Conservation (phyloP, 2,329 filamentous ascomycete species). For the Fusarium clavum region DNA sequence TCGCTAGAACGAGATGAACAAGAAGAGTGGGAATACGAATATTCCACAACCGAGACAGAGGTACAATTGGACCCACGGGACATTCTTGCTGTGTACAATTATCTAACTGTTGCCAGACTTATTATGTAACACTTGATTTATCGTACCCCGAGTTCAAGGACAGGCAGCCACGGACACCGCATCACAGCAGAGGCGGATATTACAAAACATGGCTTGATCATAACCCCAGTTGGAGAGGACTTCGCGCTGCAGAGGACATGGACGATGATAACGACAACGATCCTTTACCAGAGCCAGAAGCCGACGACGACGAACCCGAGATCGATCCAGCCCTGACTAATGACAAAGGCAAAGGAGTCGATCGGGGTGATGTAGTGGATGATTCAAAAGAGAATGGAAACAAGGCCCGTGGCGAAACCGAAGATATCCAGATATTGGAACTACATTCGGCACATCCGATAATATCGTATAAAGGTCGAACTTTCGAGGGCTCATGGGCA, state of each 20-base stretch:
- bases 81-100: background rate
- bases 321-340: conserved; percentile 42
- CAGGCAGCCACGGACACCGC: conserved; percentile 54
- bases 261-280: conserved; percentile 50
- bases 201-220: conserved; percentile 57
- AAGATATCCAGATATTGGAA: conserved; percentile 81
- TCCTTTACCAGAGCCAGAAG: conserved; percentile 51
- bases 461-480: conserved; percentile 80
- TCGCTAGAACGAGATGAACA: conserved; percentile 55
- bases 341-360: conserved; percentile 36
- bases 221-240: conserved; percentile 36
- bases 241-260: conserved; percentile 33
- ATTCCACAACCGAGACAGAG: conserved; percentile 72
- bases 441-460: conserved; percentile 81
- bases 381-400: conserved; percentile 29
- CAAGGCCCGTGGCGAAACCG: conserved; percentile 25
- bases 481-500: conserved; percentile 85
- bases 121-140: conserved; percentile 72
- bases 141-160: conserved; percentile 69
- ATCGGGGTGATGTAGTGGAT: conserved; percentile 19
- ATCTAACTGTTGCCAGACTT: conserved; percentile 61
- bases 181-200: conserved; percentile 60
- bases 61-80: conserved; percentile 48
- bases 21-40: conserved; percentile 76
- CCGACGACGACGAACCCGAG: conserved; percentile 48